Base-by-base conservation (phyloP, 495 filamentous ascomycete genomes). In the Chaetomium fimeti region DNA sequence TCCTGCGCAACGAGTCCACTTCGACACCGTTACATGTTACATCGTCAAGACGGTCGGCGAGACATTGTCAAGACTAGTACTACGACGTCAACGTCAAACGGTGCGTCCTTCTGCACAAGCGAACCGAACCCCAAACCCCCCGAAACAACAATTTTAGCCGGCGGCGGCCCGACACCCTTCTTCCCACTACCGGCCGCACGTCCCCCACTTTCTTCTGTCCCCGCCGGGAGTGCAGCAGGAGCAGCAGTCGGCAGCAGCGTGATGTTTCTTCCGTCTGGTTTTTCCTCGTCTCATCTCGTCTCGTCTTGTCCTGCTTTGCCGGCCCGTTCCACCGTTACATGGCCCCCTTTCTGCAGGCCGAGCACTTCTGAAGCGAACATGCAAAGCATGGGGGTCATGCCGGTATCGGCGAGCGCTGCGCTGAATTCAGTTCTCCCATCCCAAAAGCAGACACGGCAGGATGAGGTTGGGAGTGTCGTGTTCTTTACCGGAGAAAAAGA, bases 111-210 rank as follows among this genome's bases (percentile, higher is more conserved):
- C 25, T 56, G 28, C 53, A n/a, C 43, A 58, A 58, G 55, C 20
- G 53, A 49, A 36, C 53, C 18, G n/a, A 22, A 8, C 15, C 52
- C 52, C 54, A 12, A 18, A 45, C 16, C 22, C 22, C 5, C 36
- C 15, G 2, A 58, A 22, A 27, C 24, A 20, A 20, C 32, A 51
- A 49, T 38, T 60, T 60, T 51, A 49, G 57, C 57, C 57, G 16
- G 58, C 29, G 24, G 20, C 58, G 58, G 58, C 16, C 58, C 58
- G 58, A 60, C 0, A 29, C 32, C 32, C 32, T 36, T 36, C 32
- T 36, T 6, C 29, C 58, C 28, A 51, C 58, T 60, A 47, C 57
- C 57, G 18, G 42, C 57, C 42, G 25, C 24, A 47, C 40, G 3
- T 25, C 20, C 32, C 24, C 38, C 38, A 28, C 16, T 25, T 52